Evolutionary conservation across 2,329 filamentous ascomycete genomes (phyloP), one percentile per base, ranked within the genome.

Genomic region (Aspergillus pseudotamarii): DNA sequence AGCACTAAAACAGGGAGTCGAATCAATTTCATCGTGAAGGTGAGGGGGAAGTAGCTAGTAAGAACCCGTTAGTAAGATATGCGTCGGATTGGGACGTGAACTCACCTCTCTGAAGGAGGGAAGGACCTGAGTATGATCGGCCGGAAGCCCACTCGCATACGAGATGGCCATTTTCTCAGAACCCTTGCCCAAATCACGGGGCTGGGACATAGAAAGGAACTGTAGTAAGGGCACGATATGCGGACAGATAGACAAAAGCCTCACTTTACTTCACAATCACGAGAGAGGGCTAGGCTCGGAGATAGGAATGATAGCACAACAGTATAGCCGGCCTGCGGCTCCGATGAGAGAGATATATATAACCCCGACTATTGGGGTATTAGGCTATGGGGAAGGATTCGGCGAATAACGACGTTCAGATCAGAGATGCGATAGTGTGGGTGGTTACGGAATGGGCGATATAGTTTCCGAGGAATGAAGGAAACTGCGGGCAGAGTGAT

Each of bases 11-110:
- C 75, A 78, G 64, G 76, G 69, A 14, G 73, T 74, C 26, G 77
- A 78, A 38, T 80, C 78, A 63, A 80, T 80, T 64, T 78, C 78
- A 64, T 79, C 76, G 63, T 79, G 78, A 11, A 80, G 72, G 64
- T 80, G 76, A 61, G 76, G 71, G 30, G 78, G 78, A 16, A 80
- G 75, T 14, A 80, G 70, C 78, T 80, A 55, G 11, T 34, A 21
- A 19, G 16, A 6, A 45, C 2, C 19, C 23, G 50, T 70, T 59
- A 71, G 65, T 21, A 50, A 36, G 26, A 6, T 48, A 23, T 23
- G 43, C 9, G 43, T 32, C 8, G 11, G 28, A 28, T 16, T 10
- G 30, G n/a, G 36, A 51, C 10, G 6, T 9, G 3, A 28, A 59
- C 74, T 69, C 65, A 79, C 76, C 72, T 79, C 76, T 67, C 76